Evolutionary conservation across 768 basidiomycete genomes (phyloP).

Genomic region (Lanmaoa pseudosensibilis): DNA sequence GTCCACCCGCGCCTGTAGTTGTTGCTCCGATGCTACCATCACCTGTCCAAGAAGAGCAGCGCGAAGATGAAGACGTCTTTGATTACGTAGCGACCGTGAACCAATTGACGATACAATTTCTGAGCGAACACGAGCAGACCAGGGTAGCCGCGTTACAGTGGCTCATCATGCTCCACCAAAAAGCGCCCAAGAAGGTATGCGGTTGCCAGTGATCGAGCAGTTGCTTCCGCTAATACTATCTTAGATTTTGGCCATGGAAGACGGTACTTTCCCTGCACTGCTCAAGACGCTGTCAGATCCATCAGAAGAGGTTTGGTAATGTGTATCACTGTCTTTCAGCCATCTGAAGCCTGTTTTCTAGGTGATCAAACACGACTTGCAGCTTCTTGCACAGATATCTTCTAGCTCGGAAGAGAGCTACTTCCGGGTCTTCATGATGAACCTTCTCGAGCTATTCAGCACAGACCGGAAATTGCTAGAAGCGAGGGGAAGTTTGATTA

Average conservation of each 20-base stretch:
- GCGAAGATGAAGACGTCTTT: conserved; percentile 74
- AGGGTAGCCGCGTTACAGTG: conserved; percentile 94
- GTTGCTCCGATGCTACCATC: conserved; percentile 31
- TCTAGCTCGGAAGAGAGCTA: conserved; percentile 94
- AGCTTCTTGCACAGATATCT: conserved; percentile 94
- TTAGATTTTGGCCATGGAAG: conserved; percentile 93
- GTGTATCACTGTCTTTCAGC: neutral
- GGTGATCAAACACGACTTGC: conserved; percentile 96
- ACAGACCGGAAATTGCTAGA: conserved; percentile 90
- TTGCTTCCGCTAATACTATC: neutral
- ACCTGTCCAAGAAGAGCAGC: conserved; percentile 30
- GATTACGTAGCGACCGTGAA: conserved; percentile 93
- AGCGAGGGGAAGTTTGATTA: conserved; percentile 91
- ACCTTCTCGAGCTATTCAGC: conserved; percentile 90
- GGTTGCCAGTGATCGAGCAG: neutral
- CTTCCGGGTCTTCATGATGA: conserved; percentile 94
- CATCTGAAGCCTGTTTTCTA: conserved; percentile 28
- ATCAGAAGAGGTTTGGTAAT: conserved; percentile 76
- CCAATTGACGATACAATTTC: conserved; percentile 87
- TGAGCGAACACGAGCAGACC: conserved; percentile 97
- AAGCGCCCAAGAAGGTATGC: conserved; percentile 88
- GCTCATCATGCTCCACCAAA: conserved; percentile 98
- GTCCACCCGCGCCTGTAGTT: conserved; percentile 33
- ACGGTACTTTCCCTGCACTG: conserved; percentile 93
- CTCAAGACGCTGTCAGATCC: conserved; percentile 95